Evolutionary conservation across 2,329 filamentous ascomycete genomes (phyloP).

Genomic region (Epichloe gansuensis): DNA sequence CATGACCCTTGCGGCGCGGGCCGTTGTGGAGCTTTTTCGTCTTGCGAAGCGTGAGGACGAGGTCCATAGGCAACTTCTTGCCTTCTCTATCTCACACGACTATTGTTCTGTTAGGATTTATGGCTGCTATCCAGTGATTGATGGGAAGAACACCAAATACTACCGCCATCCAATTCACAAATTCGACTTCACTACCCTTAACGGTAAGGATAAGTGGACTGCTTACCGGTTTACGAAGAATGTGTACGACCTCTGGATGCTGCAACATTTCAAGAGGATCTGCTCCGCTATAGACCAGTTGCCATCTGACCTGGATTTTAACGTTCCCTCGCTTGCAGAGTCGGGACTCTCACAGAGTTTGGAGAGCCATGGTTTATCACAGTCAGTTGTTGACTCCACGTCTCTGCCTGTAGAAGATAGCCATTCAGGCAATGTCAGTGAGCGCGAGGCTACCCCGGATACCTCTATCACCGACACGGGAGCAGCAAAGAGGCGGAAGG

Average conservation of each 20-base stretch:
- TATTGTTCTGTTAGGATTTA: conserved; percentile 23
- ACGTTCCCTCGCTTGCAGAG: not conserved
- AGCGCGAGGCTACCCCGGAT: too few species aligned
- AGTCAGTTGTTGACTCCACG: not conserved
- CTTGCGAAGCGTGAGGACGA: conserved; percentile 22
- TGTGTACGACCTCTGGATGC: not conserved
- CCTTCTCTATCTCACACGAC: conserved; percentile 28
- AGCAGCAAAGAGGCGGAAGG: too few species aligned
- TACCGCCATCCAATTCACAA: conserved; percentile 24
- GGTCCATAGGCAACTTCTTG: conserved; percentile 27
- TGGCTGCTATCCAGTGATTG: conserved; percentile 27
- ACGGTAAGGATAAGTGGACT: conserved; percentile 1
- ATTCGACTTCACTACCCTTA: conserved; percentile 18
- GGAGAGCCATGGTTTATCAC: not conserved
- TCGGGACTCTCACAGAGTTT: not conserved
- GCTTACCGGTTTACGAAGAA: conserved; percentile 1
- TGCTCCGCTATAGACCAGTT: not conserved
- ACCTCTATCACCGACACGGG: too few species aligned
- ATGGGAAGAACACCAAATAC: conserved; percentile 20
- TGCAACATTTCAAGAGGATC: not conserved
- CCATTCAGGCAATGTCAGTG: not conserved
- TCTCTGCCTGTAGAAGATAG: not conserved
- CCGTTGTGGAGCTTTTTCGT: conserved; percentile 25
- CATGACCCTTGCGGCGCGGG: conserved; percentile 27
- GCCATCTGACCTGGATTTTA: not conserved